Base-by-base conservation (phyloP, 208 protist genomes). In the Crithidia sp. region DNA sequence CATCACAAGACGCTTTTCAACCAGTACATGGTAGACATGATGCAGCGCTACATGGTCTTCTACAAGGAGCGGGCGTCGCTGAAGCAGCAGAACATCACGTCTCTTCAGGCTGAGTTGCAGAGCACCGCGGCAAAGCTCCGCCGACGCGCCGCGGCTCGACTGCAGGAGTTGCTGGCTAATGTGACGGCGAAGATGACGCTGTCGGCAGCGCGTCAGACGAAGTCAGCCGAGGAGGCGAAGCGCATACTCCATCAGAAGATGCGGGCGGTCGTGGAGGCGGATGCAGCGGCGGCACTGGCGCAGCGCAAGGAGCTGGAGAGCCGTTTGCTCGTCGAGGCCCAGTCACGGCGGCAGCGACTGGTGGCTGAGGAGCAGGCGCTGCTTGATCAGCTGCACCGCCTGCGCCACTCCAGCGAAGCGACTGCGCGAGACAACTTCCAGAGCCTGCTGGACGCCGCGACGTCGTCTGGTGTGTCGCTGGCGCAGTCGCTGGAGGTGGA, bases 31-130 rank as follows among this genome's bases (percentile, higher is more conserved):
- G 43, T 67, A 45, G 74, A 84, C 2, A 81, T 86, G 65, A 76
- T 91, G 64, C 57, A 59, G 61, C 72, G 76, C 8, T 89, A 84
- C 68, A 78, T 79, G 44, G 47, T 63, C 13, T 89, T 88, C 63
- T 87, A 82, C 55, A 76, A 79, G 41, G 74, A 86, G 19, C 69
- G 85, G 41, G 77, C 78, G 10, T 41, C 60, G 37, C 49, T 83
- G 55, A 85, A 82, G 43, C 56, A 78, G 49, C 70, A 79, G 45
- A 83, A 86, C 54, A 71, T 76, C 12, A 67, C 66, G 28, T 41
- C 52, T 4, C 10, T 93, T 52, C 83, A 81, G 43, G 67, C 80
- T 5, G 78, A 77, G 39, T 52, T 87, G 44, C 66, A 13, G 8
- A 41, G 17, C 37, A 57, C 64, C 43, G 76, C 74, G 13, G 28